Evolutionary conservation across 176 grass and related monocot genomes (phyloP), one percentile per base, ranked within the genome.

Genomic region (Poa annua): DNA sequence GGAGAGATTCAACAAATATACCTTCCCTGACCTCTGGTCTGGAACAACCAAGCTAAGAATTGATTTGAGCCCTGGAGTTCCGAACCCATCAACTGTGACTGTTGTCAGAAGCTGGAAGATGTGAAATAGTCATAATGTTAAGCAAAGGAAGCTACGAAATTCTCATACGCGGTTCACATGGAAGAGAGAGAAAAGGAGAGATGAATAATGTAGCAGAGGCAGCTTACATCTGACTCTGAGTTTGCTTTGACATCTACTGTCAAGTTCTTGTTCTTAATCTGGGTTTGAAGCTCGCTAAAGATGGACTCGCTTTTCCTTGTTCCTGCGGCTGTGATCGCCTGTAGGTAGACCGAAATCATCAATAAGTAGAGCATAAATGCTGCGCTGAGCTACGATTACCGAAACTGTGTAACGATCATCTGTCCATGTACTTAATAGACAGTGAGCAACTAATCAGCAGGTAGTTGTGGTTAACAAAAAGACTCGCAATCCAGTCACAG

Each of bases 1-100:
- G 45, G 44, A 79, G 26, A 6, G 5, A 44, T 42, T 48, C 13
- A 0, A 52, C 8, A 57, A 41, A 25, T n/a, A 74, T 87, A 97
- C 91, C 86, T 93, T 93, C 76, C 91, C 89, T 81, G 87, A 97
- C 57, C 87, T 85, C 79, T 97, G 89, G 75, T 97, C 89, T 34
- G 89, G 94, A 81, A 97, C 80, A 76, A 89, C 85, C 53, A 97
- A 88, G 54, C 79, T 93, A 78, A 97, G 84, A 72, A 97, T 86
- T 41, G 89, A 87, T 84, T 86, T 97, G 34, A 97, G 74, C 55
- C 89, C 87, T 47, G 91, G 85, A 52, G 88, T 91, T 64, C 79
- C 87, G 34, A 97, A 76, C 85, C 89, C 78, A 53, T 97, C 74
- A 33, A 88, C 55, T 41, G 85, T 91, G 51, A 93, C 39, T 60